These are phyloP conservation scores for Erodium texanum DNA, from an alignment of 441 rosid species.

Conservation along the genomic window DNA sequence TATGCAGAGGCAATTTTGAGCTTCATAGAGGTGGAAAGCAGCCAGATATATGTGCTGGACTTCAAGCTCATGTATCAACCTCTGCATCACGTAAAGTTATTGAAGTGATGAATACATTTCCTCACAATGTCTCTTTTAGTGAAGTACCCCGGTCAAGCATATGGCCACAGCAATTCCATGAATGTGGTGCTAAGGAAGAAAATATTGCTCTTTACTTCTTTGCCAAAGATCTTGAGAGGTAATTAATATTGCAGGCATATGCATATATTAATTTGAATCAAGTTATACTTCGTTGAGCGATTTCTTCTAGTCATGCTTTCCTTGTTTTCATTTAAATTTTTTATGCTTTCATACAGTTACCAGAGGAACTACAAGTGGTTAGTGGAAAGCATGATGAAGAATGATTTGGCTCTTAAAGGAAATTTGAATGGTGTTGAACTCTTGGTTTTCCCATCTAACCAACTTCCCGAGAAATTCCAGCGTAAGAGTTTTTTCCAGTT, in stretches of 20 bases:
- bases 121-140: conserved; percentile 45
- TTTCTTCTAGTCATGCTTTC: neutral
- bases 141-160: conserved; percentile 74
- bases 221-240: conserved; percentile 90
- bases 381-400: conserved; percentile 69
- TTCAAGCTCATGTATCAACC: conserved; percentile 87
- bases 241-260: conserved; percentile 4
- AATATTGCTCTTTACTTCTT: conserved; percentile 95
- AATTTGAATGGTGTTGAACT: conserved; percentile 64
- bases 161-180: conserved; percentile 83
- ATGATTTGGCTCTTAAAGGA: conserved; percentile 85
- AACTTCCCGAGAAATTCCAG: conserved; percentile 73
- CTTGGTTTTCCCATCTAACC: conserved; percentile 78
- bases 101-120: conserved; percentile 64
- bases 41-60: conserved; percentile 49
- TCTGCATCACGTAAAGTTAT: conserved; percentile 80
- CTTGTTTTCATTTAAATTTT: neutral
- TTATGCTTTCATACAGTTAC: conserved; percentile 47
- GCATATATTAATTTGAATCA: neutral
- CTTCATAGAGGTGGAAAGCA: conserved; percentile 44
- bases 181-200: conserved; percentile 62
- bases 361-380: conserved; percentile 68
- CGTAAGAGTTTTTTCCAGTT: conserved; percentile 42
- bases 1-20: conserved; percentile 68
- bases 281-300: neutral